Evolutionary conservation across 2,329 filamentous ascomycete species (phyloP), one percentile per base, ranked within the genome.

Genomic region (Aspergillus neotritici): DNA sequence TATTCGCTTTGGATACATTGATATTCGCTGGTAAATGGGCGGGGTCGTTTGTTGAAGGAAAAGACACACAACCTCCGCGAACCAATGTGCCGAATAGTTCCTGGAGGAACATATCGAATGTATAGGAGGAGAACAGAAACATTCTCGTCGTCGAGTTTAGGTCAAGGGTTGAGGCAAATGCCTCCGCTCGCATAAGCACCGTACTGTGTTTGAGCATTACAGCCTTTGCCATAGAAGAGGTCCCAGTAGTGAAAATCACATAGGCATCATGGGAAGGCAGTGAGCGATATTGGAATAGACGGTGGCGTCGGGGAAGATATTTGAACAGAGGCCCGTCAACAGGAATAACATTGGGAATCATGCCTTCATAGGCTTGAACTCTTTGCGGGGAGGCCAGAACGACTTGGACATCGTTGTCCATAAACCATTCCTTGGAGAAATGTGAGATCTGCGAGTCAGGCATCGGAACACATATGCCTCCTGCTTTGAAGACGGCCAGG

Each of bases 11-110:
- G 28, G 44, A 69, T 33, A 12, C 67, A 45, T 44, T 67, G 47
- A 83, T 69, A 0, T 76, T 69, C 0, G 74, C 70, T 0, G 79
- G 79, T 55, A 83, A 70, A 51, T 76, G 74, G 1, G 66, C 68
- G 64, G 69, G 72, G 10, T 75, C 68, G 33, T 65, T 51, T 50
- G 70, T 55, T 38, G 65, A 64, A 0, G 72, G 71, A 2, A 76
- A 68, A 42, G 72, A 75, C 11, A 76, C 52, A 31, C 67, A 71
- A 4, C 72, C 73, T 31, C 73, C 72, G 21, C 61, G 52, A 46
- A 59, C 51, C 29, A 63, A 62, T 12, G 63, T 67, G 37, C 48
- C 62, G 47, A 68, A 68, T 32, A 62, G 55, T 41, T 64, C 70
- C 29, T 63, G 55, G 14, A 76, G 57, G 39, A 65, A 70, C 9